Evolutionary conservation across 2,329 filamentous ascomycete species (phyloP).

Genomic region (Zymoseptoria brevis): DNA sequence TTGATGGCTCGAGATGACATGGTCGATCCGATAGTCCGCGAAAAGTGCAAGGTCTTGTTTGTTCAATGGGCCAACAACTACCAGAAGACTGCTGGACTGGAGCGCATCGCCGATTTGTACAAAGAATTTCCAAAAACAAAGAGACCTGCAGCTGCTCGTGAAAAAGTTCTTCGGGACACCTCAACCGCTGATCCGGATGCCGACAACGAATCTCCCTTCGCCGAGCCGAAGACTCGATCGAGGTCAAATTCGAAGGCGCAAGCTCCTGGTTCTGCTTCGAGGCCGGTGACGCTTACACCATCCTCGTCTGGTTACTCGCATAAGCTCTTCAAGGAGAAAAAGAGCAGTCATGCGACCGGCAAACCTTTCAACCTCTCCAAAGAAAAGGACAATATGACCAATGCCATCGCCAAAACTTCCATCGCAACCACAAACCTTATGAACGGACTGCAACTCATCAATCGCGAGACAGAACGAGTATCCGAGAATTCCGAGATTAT

Average conservation of each 20-base stretch:
- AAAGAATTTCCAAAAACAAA: slow-evolving; percentile 59
- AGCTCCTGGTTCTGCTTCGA: slow-evolving; percentile 9
- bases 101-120: slow-evolving; percentile 71
- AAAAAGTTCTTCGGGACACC: slow-evolving; percentile 75
- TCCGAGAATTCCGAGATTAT: slow-evolving; percentile 73
- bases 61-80: slow-evolving; percentile 78
- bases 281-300: slow-evolving; percentile 28
- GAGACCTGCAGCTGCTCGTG: slow-evolving; percentile 60
- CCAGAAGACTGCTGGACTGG: slow-evolving; percentile 70
- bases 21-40: slow-evolving; percentile 76
- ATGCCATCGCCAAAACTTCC: slow-evolving; percentile 79
- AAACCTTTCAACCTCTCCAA: slow-evolving; percentile 73
- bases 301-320: slow-evolving; percentile 23
- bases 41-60: slow-evolving; percentile 82
- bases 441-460: slow-evolving; percentile 82
- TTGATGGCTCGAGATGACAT: slow-evolving; percentile 78
- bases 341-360: slow-evolving; percentile 40
- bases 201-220: slow-evolving; percentile 20
- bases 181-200: slow-evolving; percentile 57
- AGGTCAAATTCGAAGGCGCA: slow-evolving; percentile 11
- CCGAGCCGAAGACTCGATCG: slow-evolving; percentile 10
- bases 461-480: slow-evolving; percentile 78
- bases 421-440: slow-evolving; percentile 85
- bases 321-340: slow-evolving; percentile 30
- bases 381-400: slow-evolving; percentile 80